Evolutionary conservation across 768 basidiomycete species (phyloP).

Genomic region (Neoboletus magnificus): DNA sequence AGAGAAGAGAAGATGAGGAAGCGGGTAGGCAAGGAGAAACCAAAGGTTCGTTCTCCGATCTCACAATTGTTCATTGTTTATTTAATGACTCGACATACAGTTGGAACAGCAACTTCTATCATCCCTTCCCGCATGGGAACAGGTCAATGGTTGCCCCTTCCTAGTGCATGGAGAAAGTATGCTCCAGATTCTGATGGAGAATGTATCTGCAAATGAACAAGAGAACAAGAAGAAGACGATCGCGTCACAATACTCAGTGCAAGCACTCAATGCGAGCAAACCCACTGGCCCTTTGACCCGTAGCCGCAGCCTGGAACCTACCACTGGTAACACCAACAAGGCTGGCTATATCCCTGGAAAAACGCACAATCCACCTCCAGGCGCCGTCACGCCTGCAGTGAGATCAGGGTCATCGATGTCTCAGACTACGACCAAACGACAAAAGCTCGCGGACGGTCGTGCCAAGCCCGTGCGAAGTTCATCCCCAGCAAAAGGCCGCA

Average conservation of each 20-base stretch:
- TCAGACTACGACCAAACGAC: slow-evolving; percentile 58
- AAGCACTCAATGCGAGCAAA: slow-evolving; percentile 24
- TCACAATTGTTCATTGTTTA: neutral
- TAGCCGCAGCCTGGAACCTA: slow-evolving; percentile 30
- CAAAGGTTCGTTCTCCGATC: slow-evolving; percentile 52
- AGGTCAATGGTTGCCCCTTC: slow-evolving; percentile 68
- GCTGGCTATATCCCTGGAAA: slow-evolving; percentile 31
- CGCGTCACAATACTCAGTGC: slow-evolving; percentile 32
- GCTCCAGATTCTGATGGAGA: slow-evolving; percentile 72
- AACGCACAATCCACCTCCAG: slow-evolving; percentile 22
- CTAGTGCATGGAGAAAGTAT: slow-evolving; percentile 83
- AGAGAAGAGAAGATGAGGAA: slow-evolving; percentile 98
- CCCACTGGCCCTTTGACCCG: slow-evolving; percentile 17
- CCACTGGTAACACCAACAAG: slow-evolving; percentile 9
- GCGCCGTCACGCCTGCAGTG: slow-evolving; percentile 59
- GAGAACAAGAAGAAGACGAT: slow-evolving; percentile 67
- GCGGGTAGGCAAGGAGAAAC: slow-evolving; percentile 88
- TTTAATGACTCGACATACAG: slow-evolving; percentile 48
- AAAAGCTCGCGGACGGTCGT: slow-evolving; percentile 46
- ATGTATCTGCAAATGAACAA: slow-evolving; percentile 67
- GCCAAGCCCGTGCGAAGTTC: slow-evolving; percentile 19
- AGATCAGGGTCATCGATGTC: slow-evolving; percentile 43
- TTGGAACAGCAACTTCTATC: slow-evolving; percentile 83
- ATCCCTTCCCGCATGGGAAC: slow-evolving; percentile 85
- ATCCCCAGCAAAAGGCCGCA: slow-evolving; percentile 29